These are phyloP conservation scores for Paraleonurus japonicus DNA, from an alignment of 257 asterid species.

Conservation along the genomic window DNA sequence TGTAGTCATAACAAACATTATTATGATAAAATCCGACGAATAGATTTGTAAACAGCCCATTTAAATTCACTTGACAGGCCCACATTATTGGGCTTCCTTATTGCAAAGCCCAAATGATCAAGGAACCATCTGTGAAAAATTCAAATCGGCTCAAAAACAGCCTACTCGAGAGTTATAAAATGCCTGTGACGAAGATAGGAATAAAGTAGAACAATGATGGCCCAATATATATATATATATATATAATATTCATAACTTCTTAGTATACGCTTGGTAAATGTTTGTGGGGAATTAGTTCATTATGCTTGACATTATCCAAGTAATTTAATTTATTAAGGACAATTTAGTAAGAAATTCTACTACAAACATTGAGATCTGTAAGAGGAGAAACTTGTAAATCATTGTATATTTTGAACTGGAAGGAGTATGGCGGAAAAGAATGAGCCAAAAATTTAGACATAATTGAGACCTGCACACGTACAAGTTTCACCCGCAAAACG, in stretches of 20 bases:
- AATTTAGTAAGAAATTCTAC: neutral
- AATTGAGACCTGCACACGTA: slow-evolving; percentile 23
- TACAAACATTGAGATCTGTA: neutral
- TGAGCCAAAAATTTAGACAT: slow-evolving; percentile 10
- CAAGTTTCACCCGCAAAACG: slow-evolving; percentile 32
- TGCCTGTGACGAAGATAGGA: neutral
- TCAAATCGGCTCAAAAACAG: no score
- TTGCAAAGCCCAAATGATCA: neutral
- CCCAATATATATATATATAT: no score
- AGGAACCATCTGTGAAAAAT: no score
- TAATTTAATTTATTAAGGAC: neutral
- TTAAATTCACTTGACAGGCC: neutral
- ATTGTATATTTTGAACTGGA: neutral
- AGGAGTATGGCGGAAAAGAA: neutral
- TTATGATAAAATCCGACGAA: no score
- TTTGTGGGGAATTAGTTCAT: neutral
- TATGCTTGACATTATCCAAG: neutral
- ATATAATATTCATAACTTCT: no score
- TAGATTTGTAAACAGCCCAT: neutral
- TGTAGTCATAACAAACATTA: no score
- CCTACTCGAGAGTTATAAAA: neutral
- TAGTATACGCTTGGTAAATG: neutral
- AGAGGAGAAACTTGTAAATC: neutral
- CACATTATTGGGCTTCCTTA: neutral
- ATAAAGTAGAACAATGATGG: neutral